Evolutionary conservation across 2,329 filamentous ascomycete genomes (phyloP).

Genomic region (Ophiocordyceps unilateralis): DNA sequence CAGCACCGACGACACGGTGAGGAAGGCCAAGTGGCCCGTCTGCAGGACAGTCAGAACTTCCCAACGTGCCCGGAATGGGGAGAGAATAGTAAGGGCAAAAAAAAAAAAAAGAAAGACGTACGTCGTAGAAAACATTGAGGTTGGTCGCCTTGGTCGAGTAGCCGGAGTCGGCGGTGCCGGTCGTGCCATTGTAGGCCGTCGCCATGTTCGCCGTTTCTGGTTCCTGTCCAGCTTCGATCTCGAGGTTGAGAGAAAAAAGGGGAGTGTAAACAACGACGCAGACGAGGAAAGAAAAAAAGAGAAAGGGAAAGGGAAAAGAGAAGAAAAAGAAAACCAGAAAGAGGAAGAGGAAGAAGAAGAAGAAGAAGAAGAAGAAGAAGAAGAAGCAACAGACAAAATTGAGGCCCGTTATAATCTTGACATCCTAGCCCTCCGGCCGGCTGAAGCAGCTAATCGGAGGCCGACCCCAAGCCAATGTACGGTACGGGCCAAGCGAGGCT

Average conservation of each 20-base stretch:
- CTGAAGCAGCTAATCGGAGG: too few species aligned
- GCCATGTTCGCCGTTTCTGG: too few species aligned
- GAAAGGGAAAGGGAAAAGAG: not conserved
- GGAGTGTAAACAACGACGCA: not conserved
- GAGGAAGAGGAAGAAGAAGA: not conserved
- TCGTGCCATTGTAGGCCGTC: constrained; percentile 30
- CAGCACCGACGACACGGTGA: constrained; percentile 58
- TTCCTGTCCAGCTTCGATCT: not conserved
- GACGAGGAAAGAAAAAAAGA: not conserved
- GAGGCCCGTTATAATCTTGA: not conserved
- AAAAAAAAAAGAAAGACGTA: constrained; percentile 18
- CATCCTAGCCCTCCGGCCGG: not conserved
- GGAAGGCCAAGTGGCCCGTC: constrained; percentile 67
- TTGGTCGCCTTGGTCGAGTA: constrained; percentile 39
- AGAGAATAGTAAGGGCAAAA: not conserved
- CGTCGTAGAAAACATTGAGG: constrained; percentile 74
- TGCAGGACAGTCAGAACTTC: constrained; percentile 15
- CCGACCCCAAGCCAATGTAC: too few species aligned
- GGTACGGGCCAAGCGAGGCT: too few species aligned
- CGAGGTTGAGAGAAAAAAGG: not conserved
- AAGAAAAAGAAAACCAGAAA: not conserved
- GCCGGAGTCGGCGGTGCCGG: constrained; percentile 30
- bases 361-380: not conserved
- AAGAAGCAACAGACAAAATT: not conserved
- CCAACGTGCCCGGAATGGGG: not conserved